Conservation (phyloP, 176 grass and related monocot genomes). For the Raddia guianensis region DNA sequence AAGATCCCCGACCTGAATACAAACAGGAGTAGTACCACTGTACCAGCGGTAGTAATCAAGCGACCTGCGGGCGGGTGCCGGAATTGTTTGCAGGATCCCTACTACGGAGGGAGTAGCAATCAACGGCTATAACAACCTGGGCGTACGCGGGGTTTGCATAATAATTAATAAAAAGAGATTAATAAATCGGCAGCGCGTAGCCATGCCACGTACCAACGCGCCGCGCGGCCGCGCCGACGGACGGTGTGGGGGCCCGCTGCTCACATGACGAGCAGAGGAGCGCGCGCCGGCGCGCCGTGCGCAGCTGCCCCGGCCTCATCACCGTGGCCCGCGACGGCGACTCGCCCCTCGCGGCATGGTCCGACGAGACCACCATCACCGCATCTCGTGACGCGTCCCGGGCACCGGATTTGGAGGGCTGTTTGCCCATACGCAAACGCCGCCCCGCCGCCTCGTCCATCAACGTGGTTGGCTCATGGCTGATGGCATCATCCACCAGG, state of each 20-base stretch:
- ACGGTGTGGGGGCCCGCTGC: background rate
- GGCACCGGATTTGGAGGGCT: background rate
- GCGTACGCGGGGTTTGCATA: background rate
- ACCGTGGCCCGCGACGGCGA: background rate
- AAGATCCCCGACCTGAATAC: too few species aligned
- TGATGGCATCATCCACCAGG: background rate
- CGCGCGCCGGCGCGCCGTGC: background rate
- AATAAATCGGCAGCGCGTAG: too few species aligned
- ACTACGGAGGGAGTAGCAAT: background rate
- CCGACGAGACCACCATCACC: background rate
- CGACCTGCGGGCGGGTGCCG: background rate
- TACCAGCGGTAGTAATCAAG: background rate
- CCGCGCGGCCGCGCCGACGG: background rate
- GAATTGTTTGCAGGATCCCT: too few species aligned
- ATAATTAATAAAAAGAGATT: too few species aligned
- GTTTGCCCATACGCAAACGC: slow-evolving; percentile 17
- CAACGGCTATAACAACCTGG: slow-evolving; percentile 21
- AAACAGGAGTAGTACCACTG: too few species aligned
- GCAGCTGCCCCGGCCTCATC: too few species aligned
- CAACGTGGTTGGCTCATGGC: background rate
- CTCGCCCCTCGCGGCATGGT: background rate
- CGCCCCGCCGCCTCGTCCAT: background rate
- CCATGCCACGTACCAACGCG: too few species aligned
- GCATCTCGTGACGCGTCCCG: background rate
- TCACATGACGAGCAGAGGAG: slow-evolving; percentile 19